These are phyloP conservation scores for Ramaria rubella DNA, from an alignment of 768 basidiomycete genomes.

Conservation along the genomic window DNA sequence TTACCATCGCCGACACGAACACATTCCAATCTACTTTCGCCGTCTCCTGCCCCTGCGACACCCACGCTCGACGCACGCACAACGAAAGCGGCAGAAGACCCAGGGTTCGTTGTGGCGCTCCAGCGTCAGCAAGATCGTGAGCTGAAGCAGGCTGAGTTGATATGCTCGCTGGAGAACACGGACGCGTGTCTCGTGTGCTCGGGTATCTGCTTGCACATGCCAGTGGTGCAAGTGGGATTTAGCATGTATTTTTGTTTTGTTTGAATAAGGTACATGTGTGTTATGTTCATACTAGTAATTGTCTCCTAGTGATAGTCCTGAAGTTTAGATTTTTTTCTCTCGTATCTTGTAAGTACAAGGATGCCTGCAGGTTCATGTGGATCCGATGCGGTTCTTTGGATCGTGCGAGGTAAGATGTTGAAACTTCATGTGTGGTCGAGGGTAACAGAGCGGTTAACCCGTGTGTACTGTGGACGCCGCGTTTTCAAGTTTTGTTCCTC, in stretches of 20 bases:
- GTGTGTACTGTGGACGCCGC: not conserved
- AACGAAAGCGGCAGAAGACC: conserved; percentile 47
- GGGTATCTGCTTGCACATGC: conserved; percentile 18
- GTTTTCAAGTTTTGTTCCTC: no score
- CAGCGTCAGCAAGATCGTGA: conserved; percentile 64
- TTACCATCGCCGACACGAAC: not conserved
- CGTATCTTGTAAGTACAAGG: no score
- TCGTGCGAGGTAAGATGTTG: no score
- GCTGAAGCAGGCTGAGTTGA: conserved; percentile 71
- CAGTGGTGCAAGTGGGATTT: not conserved
- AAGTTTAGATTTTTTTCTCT: no score
- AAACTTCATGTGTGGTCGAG: no score
- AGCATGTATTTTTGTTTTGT: not conserved
- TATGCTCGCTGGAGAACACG: conserved; percentile 89
- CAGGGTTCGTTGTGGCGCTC: conserved; percentile 77
- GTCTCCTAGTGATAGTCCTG: not conserved
- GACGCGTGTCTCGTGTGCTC: conserved; percentile 93
- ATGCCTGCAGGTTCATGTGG: no score
- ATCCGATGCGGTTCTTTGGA: no score
- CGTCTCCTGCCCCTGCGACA: conserved; percentile 9
- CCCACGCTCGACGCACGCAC: conserved; percentile 39
- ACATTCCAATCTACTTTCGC: not conserved
- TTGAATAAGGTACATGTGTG: not conserved
- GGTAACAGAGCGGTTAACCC: no score
- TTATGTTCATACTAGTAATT: not conserved